A percentile compares a stretch with the other conserved stretches of the same genome.
These are phyloP conservation scores for Lupinus albus DNA, from an alignment of 306 rosid species.

Conservation along the genomic window DNA sequence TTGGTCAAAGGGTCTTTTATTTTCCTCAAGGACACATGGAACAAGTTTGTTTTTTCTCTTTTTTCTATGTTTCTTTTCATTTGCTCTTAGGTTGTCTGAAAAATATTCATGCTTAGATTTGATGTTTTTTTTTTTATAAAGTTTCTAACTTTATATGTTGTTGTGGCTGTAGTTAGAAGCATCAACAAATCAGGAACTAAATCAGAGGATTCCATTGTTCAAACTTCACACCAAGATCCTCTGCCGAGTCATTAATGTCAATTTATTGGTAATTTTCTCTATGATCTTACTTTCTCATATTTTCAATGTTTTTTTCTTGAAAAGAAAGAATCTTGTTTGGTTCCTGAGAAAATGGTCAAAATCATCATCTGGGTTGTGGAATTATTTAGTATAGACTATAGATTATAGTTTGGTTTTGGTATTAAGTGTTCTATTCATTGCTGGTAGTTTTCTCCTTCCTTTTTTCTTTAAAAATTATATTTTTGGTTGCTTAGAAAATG, in stretches of 20 bases:
- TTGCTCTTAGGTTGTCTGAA: constrained; percentile 5
- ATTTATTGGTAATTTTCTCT: constrained; percentile 60
- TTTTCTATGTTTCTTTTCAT: constrained; percentile 6
- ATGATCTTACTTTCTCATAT: neutral
- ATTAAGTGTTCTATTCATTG: neutral
- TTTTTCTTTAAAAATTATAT: neutral
- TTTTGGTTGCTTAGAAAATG: constrained; percentile 31
- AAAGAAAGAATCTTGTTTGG: constrained; percentile 6
- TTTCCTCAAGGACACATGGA: constrained; percentile 93
- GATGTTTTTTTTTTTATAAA: neutral
- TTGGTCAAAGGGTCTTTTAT: constrained; percentile 63
- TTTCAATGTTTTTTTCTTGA: constrained; percentile 1
- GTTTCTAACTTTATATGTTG: constrained; percentile 7
- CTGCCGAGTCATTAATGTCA: constrained; percentile 63
- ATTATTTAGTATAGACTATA: neutral
- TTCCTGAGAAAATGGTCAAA: constrained; percentile 28
- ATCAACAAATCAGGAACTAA: constrained; percentile 75
- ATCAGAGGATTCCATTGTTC: constrained; percentile 72
- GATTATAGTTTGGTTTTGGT: too few relatives aligned
- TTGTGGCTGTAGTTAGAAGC: constrained; percentile 67
- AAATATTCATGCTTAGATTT: neutral
- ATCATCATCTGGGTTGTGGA: constrained; percentile 18
- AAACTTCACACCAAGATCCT: constrained; percentile 78
- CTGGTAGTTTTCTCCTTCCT: constrained; percentile 43
- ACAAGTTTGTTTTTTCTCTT: constrained; percentile 52